These are phyloP conservation scores for Monosporascus ibericus DNA, from an alignment of 2,329 filamentous ascomycete species.

Conservation along the genomic window DNA sequence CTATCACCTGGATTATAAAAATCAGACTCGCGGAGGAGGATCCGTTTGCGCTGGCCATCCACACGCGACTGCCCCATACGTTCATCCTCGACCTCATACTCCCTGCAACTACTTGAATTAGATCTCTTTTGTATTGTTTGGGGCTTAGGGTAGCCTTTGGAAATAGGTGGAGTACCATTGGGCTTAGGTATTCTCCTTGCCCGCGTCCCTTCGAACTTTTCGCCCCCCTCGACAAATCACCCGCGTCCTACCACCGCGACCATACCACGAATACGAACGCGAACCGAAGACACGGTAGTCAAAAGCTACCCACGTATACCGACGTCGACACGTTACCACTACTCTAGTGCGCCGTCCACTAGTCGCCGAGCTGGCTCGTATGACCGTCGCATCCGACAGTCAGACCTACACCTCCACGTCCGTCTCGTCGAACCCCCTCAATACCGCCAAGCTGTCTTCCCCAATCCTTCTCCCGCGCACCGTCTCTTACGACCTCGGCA, in stretches of 20 bases:
- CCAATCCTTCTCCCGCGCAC: slow-evolving; percentile 79
- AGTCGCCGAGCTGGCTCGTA: slow-evolving; percentile 9
- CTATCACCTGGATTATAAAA: no score
- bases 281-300: background rate
- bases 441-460: slow-evolving; percentile 95
- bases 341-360: background rate
- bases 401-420: slow-evolving; percentile 13
- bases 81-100: background rate
- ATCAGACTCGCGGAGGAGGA: no score
- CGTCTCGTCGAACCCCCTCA: slow-evolving; percentile 32
- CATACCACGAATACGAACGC: background rate
- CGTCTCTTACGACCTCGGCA: slow-evolving; percentile 84
- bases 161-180: background rate
- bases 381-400: slow-evolving; percentile 13
- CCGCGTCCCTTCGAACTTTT: background rate
- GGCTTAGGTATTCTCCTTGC: background rate
- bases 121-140: background rate
- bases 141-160: background rate
- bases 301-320: background rate
- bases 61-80: background rate
- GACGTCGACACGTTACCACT: background rate
- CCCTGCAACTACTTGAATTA: background rate
- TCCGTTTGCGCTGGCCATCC: no score
- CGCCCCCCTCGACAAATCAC: background rate
- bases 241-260: background rate